Evolutionary conservation across 2,329 filamentous ascomycete species (phyloP).

Genomic region (Ophiostoma australiae): DNA sequence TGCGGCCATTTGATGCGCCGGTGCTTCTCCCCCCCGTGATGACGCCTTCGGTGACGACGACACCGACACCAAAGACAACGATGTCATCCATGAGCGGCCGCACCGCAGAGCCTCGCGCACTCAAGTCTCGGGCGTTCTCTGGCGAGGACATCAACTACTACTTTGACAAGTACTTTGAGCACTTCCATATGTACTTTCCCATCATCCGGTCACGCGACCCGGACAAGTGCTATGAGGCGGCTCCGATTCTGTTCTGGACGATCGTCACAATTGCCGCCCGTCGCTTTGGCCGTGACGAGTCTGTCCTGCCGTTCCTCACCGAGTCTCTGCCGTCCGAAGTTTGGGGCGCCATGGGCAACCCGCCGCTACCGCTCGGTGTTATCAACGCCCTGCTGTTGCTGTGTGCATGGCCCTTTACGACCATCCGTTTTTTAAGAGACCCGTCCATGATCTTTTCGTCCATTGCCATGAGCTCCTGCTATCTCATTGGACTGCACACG

Average conservation of each 20-base stretch:
- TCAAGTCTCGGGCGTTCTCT: conserved; percentile 46
- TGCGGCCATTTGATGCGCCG: conserved; percentile 27
- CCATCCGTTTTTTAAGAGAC: conserved; percentile 48
- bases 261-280: conserved; percentile 48
- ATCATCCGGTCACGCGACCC: conserved; percentile 47
- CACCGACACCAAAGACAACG: conserved; percentile 26
- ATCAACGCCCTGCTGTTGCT: conserved; percentile 51
- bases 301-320: conserved; percentile 42
- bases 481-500: conserved; percentile 49
- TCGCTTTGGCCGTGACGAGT: conserved; percentile 43
- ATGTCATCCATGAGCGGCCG: conserved; percentile 14
- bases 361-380: conserved; percentile 44
- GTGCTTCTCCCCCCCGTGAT: conserved; percentile 25
- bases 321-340: conserved; percentile 46
- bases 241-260: conserved; percentile 51
- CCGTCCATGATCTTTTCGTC: conserved; percentile 46
- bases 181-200: conserved; percentile 50
- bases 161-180: conserved; percentile 52
- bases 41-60: conserved; percentile 27
- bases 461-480: conserved; percentile 45
- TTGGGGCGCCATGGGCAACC: conserved; percentile 40
- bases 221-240: conserved; percentile 46
- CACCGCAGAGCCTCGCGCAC: conserved; percentile 38
- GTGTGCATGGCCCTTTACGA: conserved; percentile 49
- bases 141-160: conserved; percentile 53